phyloP scores from a whole-genome alignment of 2,329 filamentous ascomycete genomes.

The Talaromyces sp. region DNA sequence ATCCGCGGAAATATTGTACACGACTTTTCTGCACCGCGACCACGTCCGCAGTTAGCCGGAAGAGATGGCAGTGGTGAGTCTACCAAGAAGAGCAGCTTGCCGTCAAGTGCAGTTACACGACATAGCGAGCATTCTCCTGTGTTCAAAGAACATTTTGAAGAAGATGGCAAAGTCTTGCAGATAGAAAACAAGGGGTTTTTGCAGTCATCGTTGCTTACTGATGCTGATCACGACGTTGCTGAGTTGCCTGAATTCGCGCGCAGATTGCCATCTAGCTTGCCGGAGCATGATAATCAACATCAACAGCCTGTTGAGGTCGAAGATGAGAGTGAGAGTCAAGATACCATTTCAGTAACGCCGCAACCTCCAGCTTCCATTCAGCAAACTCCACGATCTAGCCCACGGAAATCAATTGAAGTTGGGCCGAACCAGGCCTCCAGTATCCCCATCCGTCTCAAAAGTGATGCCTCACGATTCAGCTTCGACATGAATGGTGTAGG shows the following conservation, averaged over 20 bases:
- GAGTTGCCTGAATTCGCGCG: conserved; percentile 44
- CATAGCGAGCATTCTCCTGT: conserved; percentile 53
- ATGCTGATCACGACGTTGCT: conserved; percentile 29
- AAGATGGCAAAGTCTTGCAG: conserved; percentile 41
- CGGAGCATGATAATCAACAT: conserved; percentile 22
- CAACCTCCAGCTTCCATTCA: conserved; percentile 8
- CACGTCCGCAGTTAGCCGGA: conserved; percentile 38
- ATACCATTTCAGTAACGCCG: not conserved
- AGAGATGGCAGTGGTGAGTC: conserved; percentile 14
- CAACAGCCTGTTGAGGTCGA: conserved; percentile 12
- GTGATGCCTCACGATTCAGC: conserved; percentile 62
- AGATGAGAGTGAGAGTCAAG: not conserved
- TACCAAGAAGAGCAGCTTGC: conserved; percentile 11
- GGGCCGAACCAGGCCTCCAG: conserved; percentile 27
- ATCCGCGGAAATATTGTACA: conserved; percentile 62
- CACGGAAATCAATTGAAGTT: conserved; percentile 31
- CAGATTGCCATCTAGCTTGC: conserved; percentile 37
- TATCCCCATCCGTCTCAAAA: conserved; percentile 49
- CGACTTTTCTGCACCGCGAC: conserved; percentile 61
- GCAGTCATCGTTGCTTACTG: conserved; percentile 38
- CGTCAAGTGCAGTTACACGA: conserved; percentile 16
- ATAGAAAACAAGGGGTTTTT: conserved; percentile 43
- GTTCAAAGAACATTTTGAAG: conserved; percentile 60
- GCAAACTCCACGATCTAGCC: conserved; percentile 17
- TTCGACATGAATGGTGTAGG: conserved; percentile 60